Percentiles rank a stretch among this genome's conserved stretches.
phyloP scores from a whole-genome alignment of 805 yeast genomes.

The Ogataea populi-albae region DNA sequence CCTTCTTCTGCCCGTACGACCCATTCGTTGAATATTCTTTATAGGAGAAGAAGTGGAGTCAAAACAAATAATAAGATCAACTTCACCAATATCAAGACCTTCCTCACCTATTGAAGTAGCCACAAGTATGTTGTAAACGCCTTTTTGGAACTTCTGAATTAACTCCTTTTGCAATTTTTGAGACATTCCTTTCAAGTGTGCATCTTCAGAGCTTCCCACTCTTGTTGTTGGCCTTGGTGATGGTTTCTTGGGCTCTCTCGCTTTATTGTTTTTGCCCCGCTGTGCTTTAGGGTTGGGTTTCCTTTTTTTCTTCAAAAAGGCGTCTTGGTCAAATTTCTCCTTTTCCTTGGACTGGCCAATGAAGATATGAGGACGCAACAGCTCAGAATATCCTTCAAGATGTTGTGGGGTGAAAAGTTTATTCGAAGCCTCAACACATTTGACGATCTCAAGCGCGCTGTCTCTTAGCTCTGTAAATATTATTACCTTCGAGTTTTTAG shows the following conservation, averaged over 20 bases:
- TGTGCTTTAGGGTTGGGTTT: conserved; percentile 41
- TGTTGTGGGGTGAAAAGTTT: conserved; percentile 7
- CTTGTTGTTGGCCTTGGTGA: conserved; percentile 36
- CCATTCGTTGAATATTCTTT: conserved; percentile 92
- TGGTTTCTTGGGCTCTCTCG: conserved; percentile 32
- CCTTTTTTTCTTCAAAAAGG: conserved; percentile 39
- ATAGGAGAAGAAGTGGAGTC: conserved; percentile 94
- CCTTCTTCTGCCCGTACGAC: conserved; percentile 94
- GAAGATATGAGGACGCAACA: conserved; percentile 72
- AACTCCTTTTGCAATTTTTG: conserved; percentile 84
- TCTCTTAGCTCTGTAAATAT: conserved; percentile 87
- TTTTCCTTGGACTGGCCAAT: conserved; percentile 87
- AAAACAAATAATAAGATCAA: conserved; percentile 86
- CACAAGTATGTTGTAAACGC: conserved; percentile 74
- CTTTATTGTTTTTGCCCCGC: conserved; percentile 29
- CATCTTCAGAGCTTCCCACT: conserved; percentile 67
- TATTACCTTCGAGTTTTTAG: conserved; percentile 66
- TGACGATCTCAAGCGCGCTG: conserved; percentile 84
- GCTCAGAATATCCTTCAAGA: conserved; percentile 29
- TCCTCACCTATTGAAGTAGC: conserved; percentile 99
- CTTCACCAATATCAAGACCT: conserved; percentile 98
- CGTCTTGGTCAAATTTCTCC: conserved; percentile 62
- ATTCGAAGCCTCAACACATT: conserved; percentile 48
- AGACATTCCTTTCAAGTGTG: conserved; percentile 81
- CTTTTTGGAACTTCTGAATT: conserved; percentile 68